phyloP scores from a whole-genome alignment of 352 stramenopile species.

The Pythium pectinolyticum region DNA sequence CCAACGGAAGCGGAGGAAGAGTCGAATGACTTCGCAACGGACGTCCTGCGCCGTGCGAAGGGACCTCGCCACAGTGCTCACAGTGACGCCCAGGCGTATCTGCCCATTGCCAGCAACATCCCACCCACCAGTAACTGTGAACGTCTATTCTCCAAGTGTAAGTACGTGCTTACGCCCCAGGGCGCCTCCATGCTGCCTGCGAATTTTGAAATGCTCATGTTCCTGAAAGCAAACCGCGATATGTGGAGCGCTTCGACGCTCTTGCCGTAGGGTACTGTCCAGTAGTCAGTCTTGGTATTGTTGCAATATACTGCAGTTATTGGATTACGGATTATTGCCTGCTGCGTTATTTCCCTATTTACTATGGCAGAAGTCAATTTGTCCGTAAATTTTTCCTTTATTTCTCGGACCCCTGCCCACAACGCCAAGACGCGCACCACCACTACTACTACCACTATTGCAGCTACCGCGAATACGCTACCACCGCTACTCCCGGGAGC shows the following conservation, averaged over 20 bases:
- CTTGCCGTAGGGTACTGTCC: no score
- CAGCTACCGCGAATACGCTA: no score
- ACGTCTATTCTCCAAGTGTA: slow-evolving; percentile 24
- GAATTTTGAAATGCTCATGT: slow-evolving; percentile 27
- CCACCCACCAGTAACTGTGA: slow-evolving; percentile 18
- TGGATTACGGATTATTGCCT: no score
- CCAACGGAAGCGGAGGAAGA: not conserved
- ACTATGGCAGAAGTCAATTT: no score
- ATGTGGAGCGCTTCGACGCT: slow-evolving; percentile 7
- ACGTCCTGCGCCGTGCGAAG: not conserved
- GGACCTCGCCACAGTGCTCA: no score
- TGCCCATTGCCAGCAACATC: not conserved
- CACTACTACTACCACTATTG: no score
- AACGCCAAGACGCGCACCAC: no score
- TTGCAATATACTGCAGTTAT: no score
- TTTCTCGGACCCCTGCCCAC: not conserved
- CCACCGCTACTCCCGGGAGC: no score
- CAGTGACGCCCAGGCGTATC: not conserved
- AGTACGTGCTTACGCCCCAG: slow-evolving; percentile 14
- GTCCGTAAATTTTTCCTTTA: not conserved
- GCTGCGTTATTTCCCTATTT: no score
- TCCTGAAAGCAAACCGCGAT: slow-evolving; percentile 20
- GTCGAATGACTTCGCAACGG: not conserved
- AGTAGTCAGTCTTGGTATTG: no score
- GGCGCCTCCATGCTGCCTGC: slow-evolving; percentile 5